Evolutionary conservation across 306 rosid genomes (phyloP).

Genomic region (Clitoria ternatea): DNA sequence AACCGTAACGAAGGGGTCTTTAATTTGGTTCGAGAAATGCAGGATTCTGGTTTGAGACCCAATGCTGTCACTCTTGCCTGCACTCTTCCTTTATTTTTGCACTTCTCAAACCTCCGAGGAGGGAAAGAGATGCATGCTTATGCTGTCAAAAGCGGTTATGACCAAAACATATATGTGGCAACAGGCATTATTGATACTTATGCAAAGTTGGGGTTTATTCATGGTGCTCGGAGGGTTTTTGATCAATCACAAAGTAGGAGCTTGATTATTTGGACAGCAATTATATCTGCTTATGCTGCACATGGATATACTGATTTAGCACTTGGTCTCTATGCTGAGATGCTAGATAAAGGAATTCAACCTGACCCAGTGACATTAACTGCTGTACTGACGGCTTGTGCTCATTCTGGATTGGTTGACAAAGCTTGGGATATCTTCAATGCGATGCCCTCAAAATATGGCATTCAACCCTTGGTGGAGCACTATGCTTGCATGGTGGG

Average conservation of each 20-base stretch:
- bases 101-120: slow-evolving; percentile 56
- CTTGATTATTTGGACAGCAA: slow-evolving; percentile 70
- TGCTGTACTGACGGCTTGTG: slow-evolving; percentile 63
- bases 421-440: too few species aligned
- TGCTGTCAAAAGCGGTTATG: slow-evolving; percentile 53
- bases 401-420: slow-evolving; percentile 88
- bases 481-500: slow-evolving; percentile 90
- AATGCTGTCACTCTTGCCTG: slow-evolving; percentile 72
- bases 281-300: slow-evolving; percentile 75
- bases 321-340: slow-evolving; percentile 51
- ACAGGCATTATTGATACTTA: slow-evolving; percentile 72
- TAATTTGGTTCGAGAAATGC: slow-evolving; percentile 58
- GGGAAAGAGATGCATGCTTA: slow-evolving; percentile 78
- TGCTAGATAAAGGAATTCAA: slow-evolving; percentile 56
- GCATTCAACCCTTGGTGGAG: slow-evolving; percentile 65
- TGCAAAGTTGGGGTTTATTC: slow-evolving; percentile 67
- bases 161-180: slow-evolving; percentile 52
- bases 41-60: slow-evolving; percentile 46
- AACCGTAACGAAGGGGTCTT: slow-evolving; percentile 41
- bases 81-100: slow-evolving; percentile 55
- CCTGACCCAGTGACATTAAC: slow-evolving; percentile 79
- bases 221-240: slow-evolving; percentile 52
- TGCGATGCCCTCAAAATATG: slow-evolving; percentile 41
- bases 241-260: slow-evolving; percentile 49
- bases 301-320: slow-evolving; percentile 66